Evolutionary conservation across 2,329 filamentous ascomycete species (phyloP).

Genomic region (Penicillium sclerotiorum): DNA sequence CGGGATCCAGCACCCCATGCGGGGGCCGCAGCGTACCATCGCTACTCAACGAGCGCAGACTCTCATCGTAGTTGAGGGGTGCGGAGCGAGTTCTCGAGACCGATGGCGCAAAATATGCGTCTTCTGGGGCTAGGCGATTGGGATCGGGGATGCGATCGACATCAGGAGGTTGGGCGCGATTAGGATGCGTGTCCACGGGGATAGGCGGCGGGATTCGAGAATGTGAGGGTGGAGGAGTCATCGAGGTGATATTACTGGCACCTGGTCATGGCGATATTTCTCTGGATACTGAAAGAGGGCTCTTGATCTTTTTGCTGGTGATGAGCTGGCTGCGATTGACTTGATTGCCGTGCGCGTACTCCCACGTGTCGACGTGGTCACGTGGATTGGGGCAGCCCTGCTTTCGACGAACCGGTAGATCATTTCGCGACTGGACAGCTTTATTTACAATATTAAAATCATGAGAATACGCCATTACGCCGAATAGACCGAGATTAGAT

Average conservation of each 20-base stretch:
- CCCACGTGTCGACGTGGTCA: constrained; percentile 16
- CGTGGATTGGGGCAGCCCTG: constrained; percentile 7
- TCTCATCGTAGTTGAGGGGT: constrained; percentile 41
- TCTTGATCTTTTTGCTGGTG: background rate
- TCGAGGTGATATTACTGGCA: constrained; percentile 33
- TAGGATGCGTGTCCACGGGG: constrained; percentile 51
- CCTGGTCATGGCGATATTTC: constrained; percentile 30
- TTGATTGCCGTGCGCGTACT: constrained; percentile 17
- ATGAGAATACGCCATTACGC: no score
- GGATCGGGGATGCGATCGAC: constrained; percentile 56
- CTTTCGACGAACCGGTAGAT: no score
- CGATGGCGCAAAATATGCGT: constrained; percentile 71
- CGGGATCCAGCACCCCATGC: constrained; percentile 40
- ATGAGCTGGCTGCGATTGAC: constrained; percentile 5
- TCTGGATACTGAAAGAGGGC: background rate
- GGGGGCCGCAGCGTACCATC: constrained; percentile 48
- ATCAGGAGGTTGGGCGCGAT: constrained; percentile 41
- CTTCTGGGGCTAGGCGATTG: constrained; percentile 76
- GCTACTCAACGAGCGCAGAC: constrained; percentile 36
- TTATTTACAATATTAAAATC: no score
- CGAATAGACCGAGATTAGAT: no score
- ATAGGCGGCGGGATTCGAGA: constrained; percentile 47
- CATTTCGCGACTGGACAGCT: no score
- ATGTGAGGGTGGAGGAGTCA: constrained; percentile 36
- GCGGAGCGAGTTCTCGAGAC: constrained; percentile 58